Percentiles rank a stretch among this genome's conserved stretches.
Conservation (phyloP, 1,284 basidiomycete genomes). For the Cronartium quercuum region DNA sequence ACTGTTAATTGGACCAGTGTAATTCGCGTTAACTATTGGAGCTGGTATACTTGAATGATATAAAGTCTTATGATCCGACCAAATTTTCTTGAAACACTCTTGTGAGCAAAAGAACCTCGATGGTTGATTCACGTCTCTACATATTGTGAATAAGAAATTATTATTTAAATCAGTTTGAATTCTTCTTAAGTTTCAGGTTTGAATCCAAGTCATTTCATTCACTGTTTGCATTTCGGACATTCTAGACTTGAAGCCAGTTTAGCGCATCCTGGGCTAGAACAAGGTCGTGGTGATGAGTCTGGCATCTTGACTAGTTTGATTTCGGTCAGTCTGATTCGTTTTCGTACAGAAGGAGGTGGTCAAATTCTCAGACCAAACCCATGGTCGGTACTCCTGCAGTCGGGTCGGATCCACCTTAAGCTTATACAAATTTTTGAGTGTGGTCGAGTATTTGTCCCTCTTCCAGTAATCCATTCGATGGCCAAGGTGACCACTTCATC, state of each 20-base stretch:
- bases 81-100: conserved; percentile 25
- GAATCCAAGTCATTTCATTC: not conserved
- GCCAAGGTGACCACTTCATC: no score
- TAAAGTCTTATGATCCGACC: conserved; percentile 25
- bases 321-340: not conserved
- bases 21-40: conserved; percentile 5
- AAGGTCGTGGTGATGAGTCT: conserved; percentile 9
- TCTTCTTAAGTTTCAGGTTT: not conserved
- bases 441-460: no score
- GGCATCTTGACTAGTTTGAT: not conserved
- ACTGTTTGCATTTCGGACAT: conserved; percentile 39
- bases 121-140: conserved; percentile 13
- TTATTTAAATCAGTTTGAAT: not conserved
- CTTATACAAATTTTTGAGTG: no score
- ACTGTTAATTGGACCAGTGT: conserved; percentile 13
- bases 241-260: conserved; percentile 28
- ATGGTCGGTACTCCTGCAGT: no score
- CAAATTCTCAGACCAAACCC: no score
- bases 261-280: conserved; percentile 23
- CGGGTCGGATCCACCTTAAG: no score
- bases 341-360: no score
- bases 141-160: not conserved
- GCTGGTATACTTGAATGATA: conserved; percentile 26
- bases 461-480: no score
- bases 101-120: conserved; percentile 36